A percentile compares a stretch with the other conserved stretches of the same genome.
Conservation (phyloP, 371 early-diverging fungal genomes). For the Blyttiomyces sp. region DNA sequence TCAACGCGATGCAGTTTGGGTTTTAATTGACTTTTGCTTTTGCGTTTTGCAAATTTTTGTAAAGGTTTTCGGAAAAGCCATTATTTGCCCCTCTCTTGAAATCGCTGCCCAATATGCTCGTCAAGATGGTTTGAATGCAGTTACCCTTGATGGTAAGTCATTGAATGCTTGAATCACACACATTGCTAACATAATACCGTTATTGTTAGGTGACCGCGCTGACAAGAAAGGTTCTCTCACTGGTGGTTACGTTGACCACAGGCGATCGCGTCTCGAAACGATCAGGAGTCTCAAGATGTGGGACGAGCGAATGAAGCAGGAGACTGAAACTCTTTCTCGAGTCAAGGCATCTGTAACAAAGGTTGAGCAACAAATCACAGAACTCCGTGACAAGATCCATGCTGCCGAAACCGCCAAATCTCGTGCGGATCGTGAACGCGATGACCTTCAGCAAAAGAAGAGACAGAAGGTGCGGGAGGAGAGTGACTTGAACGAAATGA, state of each 20-base stretch:
- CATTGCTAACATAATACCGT: background rate
- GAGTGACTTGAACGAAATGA: slow-evolving; percentile 43
- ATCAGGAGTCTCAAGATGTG: slow-evolving; percentile 43
- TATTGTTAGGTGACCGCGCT: slow-evolving; percentile 70
- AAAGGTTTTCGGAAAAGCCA: slow-evolving; percentile 80
- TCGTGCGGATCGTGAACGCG: slow-evolving; percentile 29
- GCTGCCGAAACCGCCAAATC: slow-evolving; percentile 6
- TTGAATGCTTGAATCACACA: background rate
- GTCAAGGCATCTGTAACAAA: slow-evolving; percentile 50
- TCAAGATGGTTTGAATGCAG: slow-evolving; percentile 71
- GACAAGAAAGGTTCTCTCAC: slow-evolving; percentile 91
- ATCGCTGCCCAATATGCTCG: slow-evolving; percentile 77
- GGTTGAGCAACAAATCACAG: slow-evolving; percentile 71
- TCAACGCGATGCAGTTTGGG: background rate
- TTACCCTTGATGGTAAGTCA: slow-evolving; percentile 79
- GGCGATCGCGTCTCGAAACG: slow-evolving; percentile 73
- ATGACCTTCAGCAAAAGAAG: slow-evolving; percentile 50
- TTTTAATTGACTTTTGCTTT: too few species aligned
- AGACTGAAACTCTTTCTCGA: slow-evolving; percentile 40
- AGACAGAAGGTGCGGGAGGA: slow-evolving; percentile 55
- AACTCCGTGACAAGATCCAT: slow-evolving; percentile 31
- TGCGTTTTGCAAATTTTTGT: background rate
- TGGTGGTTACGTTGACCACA: slow-evolving; percentile 85
- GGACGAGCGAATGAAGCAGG: slow-evolving; percentile 36
- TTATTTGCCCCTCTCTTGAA: slow-evolving; percentile 87